These are phyloP conservation scores for Solanum ossicruentum DNA, from an alignment of 257 asterid species.

Conservation along the genomic window DNA sequence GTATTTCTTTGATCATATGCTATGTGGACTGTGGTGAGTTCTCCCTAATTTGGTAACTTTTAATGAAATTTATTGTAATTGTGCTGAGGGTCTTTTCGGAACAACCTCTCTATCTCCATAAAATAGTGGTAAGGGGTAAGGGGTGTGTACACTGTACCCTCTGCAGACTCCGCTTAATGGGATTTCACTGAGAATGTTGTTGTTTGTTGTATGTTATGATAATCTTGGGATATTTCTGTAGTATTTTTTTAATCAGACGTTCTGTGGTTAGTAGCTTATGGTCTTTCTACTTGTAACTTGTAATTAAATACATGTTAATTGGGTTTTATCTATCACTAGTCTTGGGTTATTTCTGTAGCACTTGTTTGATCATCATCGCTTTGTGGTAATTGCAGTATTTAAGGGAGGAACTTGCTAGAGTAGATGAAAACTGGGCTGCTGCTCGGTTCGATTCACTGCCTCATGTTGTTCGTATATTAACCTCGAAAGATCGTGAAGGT, in stretches of 20 bases:
- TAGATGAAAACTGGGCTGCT: slow-evolving; percentile 94
- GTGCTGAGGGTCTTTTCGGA: background rate
- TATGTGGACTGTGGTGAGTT: background rate
- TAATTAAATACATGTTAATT: background rate
- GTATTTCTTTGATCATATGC: background rate
- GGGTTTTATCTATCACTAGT: background rate
- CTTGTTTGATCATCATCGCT: background rate
- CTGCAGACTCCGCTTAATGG: no score
- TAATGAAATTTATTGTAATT: background rate
- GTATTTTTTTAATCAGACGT: background rate
- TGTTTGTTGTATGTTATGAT: background rate
- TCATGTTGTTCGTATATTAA: slow-evolving; percentile 93
- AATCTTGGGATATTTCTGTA: background rate
- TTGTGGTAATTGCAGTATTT: slow-evolving; percentile 47
- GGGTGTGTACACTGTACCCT: no score
- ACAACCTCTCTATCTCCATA: no score
- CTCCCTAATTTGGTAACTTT: background rate
- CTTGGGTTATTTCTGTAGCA: background rate
- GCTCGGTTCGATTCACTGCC: slow-evolving; percentile 98
- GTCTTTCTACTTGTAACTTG: background rate
- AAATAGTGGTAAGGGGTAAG: no score
- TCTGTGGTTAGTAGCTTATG: background rate
- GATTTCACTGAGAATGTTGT: no score
- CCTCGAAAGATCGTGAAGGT: slow-evolving; percentile 94
- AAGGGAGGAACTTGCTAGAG: slow-evolving; percentile 74